Base-by-base conservation (phyloP, 2,329 filamentous ascomycete species). In the Fusarium guadeloupense region DNA sequence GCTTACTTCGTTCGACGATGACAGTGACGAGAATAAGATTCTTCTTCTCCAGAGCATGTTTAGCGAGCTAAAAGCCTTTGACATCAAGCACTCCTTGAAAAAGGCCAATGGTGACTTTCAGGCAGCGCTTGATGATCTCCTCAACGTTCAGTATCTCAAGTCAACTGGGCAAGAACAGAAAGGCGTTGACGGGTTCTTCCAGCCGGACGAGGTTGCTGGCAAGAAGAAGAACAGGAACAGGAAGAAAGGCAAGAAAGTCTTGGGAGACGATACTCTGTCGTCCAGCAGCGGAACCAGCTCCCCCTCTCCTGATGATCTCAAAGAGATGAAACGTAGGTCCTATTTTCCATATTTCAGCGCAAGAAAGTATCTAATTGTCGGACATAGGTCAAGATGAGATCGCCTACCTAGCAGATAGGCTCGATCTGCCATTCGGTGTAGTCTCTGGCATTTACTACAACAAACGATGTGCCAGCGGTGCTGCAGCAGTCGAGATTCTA, bases 121-220 rank as follows among this genome's bases (percentile, higher is more conserved):
- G 54, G 80, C 81, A 13, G 86, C 92, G 2, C 87, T 96, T 59
- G 92, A 97, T 67, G 87, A 92, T 54, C 79, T 98, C 12, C 82
- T 97, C 26, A 96, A 90, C 64, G 81, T 92, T 13, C 86, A 90
- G 17, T 92, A 89, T 69, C 87, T 97, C 5, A 86, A 92, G 54
- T 86, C 92, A 52, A 83, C 81, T 1, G 84, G 84, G 1, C 80
- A 85, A 48, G 79, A 83, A 2, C 78, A 82, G 2, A 94, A 90
- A 71, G 91, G 93, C 0, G 80, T 97, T n/a, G 92, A 97, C 54
- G 92, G 85, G 0, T 97, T 97, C 71, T 87, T 85, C 19, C 81
- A 85, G 33, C 82, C 82, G 0, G 82, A 86, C 14, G 76, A 81
- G 14, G 73, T 76, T 1, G 72, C 73, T 1, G 69, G 59, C 23